Conservation (phyloP, 768 basidiomycete genomes). For the Tulasnella calospora region DNA sequence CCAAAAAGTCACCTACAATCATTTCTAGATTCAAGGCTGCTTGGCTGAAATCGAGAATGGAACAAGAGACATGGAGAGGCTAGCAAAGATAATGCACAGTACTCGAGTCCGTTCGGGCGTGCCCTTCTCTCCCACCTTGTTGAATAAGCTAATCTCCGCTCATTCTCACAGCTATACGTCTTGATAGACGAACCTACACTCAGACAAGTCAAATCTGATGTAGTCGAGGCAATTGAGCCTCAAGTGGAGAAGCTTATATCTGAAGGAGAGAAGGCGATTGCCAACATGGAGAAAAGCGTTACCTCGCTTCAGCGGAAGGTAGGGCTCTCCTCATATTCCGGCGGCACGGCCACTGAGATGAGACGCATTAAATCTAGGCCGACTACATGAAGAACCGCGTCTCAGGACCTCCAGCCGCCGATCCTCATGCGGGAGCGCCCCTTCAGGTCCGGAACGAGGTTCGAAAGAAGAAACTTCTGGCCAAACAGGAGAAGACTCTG, state of each 20-base stretch:
- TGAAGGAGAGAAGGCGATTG: slow-evolving; percentile 27
- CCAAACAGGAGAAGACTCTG: slow-evolving; percentile 22
- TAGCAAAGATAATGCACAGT: slow-evolving; percentile 25
- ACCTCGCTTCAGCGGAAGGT: slow-evolving; percentile 18
- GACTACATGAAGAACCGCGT: slow-evolving; percentile 18
- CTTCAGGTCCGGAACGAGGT: slow-evolving; percentile 25
- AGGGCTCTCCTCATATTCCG: background rate
- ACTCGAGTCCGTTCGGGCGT: slow-evolving; percentile 16
- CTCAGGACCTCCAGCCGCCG: background rate
- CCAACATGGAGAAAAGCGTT: slow-evolving; percentile 23
- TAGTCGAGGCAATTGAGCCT: slow-evolving; percentile 25
- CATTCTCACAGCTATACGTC: slow-evolving; percentile 18
- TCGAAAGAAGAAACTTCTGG: slow-evolving; percentile 27
- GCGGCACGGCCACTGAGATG: background rate
- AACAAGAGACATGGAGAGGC: slow-evolving; percentile 23
- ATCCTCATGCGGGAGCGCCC: slow-evolving; percentile 20
- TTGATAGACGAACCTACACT: slow-evolving; percentile 26
- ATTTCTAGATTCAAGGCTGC: slow-evolving; percentile 11
- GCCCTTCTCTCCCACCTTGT: background rate
- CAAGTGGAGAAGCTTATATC: slow-evolving; percentile 26
- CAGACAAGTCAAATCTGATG: slow-evolving; percentile 18
- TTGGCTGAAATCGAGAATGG: slow-evolving; percentile 7
- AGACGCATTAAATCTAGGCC: background rate
- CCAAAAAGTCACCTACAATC: background rate
- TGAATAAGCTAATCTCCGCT: background rate